Evolutionary conservation across 1,284 basidiomycete genomes (phyloP).

Genomic region (Pseudomicrostroma phylloplanum): DNA sequence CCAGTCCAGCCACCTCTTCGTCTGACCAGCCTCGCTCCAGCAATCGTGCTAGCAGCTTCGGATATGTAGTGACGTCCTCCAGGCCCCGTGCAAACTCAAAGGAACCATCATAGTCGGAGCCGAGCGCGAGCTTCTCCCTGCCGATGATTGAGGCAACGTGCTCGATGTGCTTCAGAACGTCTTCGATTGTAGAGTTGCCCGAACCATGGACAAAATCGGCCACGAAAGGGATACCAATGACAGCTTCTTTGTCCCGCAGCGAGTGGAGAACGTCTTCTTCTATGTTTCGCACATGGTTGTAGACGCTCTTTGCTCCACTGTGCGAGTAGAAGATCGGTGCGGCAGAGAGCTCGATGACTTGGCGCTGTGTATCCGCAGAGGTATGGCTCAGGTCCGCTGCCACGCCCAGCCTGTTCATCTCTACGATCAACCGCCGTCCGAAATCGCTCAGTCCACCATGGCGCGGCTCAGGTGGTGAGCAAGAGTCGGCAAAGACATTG

Average conservation of each 20-base stretch:
- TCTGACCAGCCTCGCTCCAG: slow-evolving; percentile 14
- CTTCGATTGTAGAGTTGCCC: slow-evolving; percentile 10
- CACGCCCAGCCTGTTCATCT: slow-evolving; percentile 26
- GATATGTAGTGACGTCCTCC: slow-evolving; percentile 20
- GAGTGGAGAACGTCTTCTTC: slow-evolving; percentile 19
- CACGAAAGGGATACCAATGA: slow-evolving; percentile 17
- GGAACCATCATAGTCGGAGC: slow-evolving; percentile 23
- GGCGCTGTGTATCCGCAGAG: slow-evolving; percentile 30
- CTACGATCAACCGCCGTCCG: slow-evolving; percentile 17
- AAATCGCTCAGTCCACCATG: slow-evolving; percentile 20
- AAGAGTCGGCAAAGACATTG: slow-evolving; percentile 25
- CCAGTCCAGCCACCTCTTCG: slow-evolving; percentile 15
- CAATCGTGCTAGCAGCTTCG: slow-evolving; percentile 13
- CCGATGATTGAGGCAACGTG: slow-evolving; percentile 13
- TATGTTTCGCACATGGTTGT: slow-evolving; percentile 25
- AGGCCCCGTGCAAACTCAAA: slow-evolving; percentile 11
- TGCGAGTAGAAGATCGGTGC: slow-evolving; percentile 48
- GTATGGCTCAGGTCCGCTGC: slow-evolving; percentile 45
- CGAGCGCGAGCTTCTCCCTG: slow-evolving; percentile 11
- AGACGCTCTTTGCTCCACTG: slow-evolving; percentile 35
- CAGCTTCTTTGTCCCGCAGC: slow-evolving; percentile 10
- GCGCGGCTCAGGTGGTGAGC: slow-evolving; percentile 6
- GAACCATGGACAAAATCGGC: slow-evolving; percentile 15
- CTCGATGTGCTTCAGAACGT: slow-evolving; percentile 23
- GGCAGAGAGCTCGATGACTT: slow-evolving; percentile 27